These are phyloP conservation scores for Pestalotiopsis sp. DNA, from an alignment of 2,329 filamentous ascomycete species.

Conservation along the genomic window DNA sequence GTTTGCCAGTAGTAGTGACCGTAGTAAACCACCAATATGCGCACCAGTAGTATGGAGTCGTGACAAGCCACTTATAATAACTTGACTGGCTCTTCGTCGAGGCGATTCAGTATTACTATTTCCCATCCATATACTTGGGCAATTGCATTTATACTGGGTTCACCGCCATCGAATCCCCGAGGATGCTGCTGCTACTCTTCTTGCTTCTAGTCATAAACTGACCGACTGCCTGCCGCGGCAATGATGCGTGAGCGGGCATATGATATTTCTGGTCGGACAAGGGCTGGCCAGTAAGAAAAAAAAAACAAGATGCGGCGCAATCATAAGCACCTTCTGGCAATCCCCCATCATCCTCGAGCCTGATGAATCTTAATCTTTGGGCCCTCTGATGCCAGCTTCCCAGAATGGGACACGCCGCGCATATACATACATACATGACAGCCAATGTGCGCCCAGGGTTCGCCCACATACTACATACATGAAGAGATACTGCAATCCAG, in stretches of 20 bases:
- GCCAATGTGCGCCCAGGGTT: neutral
- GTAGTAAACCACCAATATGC: no score
- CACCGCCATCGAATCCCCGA: no score
- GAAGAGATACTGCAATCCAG: neutral
- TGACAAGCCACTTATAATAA: no score
- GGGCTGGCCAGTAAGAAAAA: neutral
- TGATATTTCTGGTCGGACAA: neutral
- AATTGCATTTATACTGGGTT: no score
- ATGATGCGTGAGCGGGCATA: neutral
- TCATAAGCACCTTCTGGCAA: neutral
- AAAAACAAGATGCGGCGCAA: slow-evolving; percentile 1
- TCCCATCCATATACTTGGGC: no score
- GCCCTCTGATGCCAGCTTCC: slow-evolving; percentile 4
- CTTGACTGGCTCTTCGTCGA: no score
- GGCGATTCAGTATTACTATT: no score
- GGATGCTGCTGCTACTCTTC: no score
- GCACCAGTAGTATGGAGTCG: no score
- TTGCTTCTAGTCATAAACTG: no score
- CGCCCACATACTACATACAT: neutral
- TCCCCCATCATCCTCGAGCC: neutral
- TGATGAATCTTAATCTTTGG: slow-evolving; percentile 7
- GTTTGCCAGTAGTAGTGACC: no score
- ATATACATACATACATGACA: neutral
- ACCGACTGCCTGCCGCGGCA: neutral
- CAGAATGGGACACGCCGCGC: slow-evolving; percentile 7